Base-by-base conservation (phyloP, 768 basidiomycete genomes). In the Psilocybe cyanescens region DNA sequence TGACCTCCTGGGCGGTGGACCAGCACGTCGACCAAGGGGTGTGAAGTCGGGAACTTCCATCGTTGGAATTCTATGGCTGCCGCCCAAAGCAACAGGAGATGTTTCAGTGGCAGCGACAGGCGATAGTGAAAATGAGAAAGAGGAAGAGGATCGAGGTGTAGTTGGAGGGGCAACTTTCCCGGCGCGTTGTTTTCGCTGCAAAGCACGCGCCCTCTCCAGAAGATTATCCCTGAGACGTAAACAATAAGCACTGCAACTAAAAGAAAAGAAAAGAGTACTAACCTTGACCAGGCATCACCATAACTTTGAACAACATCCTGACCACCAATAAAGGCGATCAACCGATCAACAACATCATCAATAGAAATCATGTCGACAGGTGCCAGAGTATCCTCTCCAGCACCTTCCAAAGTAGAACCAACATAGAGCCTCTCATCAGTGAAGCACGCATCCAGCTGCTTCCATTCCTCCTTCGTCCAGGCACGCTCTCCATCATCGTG, bases 391-490 rank as follows among this genome's bases (percentile, higher is more conserved):
- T 78, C 75, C 46, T 71, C 69, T 60, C 70, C 57, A 8, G 58
- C 56, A 14, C 61, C 45, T 9, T 61, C 65, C 64, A 70, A 45
- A 7, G 60, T 58, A 16, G 47, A 72, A 2, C 79, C 85, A 49
- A 84, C 65, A 2, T 81, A 79, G 12, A 90, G 72, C 33, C 90
- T 78, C 70, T 89, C 86, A 56, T 91, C 89, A 9, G 89, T 88
- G 63, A 94, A 89, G 67, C 90, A 92, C 24, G 83, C 84, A 72
- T 95, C 93, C 52, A 95, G 78, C 51, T 79, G 69, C 71, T 90
- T 93, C 93, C 93, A 95, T 55, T 94, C 90, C 19, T 84, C 83
- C 68, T 88, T 89, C 3, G 81, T 79, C 93, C 93, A 95, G 44
- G 73, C 75, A 16, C 72, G 68, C 53, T 71, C 67, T 4, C 65